Conservation (phyloP, 495 filamentous ascomycete genomes). For the Emericellopsis terricola region DNA sequence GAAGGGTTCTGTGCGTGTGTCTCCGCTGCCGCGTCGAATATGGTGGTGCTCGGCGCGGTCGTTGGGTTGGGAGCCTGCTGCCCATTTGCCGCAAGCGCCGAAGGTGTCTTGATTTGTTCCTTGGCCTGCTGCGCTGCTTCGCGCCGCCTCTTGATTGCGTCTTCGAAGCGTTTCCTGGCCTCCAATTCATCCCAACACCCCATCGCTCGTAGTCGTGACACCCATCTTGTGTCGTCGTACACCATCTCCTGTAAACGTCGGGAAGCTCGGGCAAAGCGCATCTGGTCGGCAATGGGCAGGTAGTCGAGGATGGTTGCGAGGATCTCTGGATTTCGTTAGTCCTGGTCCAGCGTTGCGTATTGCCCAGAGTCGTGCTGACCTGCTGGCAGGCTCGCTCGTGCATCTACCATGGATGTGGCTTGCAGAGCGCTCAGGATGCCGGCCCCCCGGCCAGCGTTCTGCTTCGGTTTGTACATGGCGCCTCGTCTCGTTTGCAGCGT, state of each 20-base stretch:
- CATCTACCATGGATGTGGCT: slow-evolving; percentile 55
- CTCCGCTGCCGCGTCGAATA: slow-evolving; percentile 45
- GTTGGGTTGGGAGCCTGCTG: slow-evolving; percentile 5
- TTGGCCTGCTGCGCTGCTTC: slow-evolving; percentile 24
- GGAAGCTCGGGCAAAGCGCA: slow-evolving; percentile 75
- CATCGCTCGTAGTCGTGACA: slow-evolving; percentile 65
- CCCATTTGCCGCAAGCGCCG: slow-evolving; percentile 6
- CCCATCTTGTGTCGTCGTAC: slow-evolving; percentile 95
- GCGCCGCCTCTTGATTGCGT: slow-evolving; percentile 46
- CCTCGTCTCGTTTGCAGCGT: too few species aligned
- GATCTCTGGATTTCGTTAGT: slow-evolving; percentile 70
- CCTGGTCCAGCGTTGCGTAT: not conserved
- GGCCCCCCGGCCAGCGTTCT: slow-evolving; percentile 5
- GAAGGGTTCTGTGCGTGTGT: too few species aligned
- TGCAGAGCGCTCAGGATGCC: slow-evolving; percentile 58
- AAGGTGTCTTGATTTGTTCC: slow-evolving; percentile 7
- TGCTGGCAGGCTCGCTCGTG: slow-evolving; percentile 61
- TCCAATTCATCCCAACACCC: slow-evolving; percentile 86
- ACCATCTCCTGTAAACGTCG: slow-evolving; percentile 93
- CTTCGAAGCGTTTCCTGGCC: slow-evolving; percentile 62
- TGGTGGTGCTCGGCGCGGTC: slow-evolving; percentile 22
- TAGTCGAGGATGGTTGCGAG: slow-evolving; percentile 77
- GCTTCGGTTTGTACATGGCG: slow-evolving; percentile 8
- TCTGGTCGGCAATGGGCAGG: slow-evolving; percentile 63
- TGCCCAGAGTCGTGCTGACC: slow-evolving; percentile 39